phyloP scores from a whole-genome alignment of 2,329 filamentous ascomycete species.

The Celoporthe dispersa region DNA sequence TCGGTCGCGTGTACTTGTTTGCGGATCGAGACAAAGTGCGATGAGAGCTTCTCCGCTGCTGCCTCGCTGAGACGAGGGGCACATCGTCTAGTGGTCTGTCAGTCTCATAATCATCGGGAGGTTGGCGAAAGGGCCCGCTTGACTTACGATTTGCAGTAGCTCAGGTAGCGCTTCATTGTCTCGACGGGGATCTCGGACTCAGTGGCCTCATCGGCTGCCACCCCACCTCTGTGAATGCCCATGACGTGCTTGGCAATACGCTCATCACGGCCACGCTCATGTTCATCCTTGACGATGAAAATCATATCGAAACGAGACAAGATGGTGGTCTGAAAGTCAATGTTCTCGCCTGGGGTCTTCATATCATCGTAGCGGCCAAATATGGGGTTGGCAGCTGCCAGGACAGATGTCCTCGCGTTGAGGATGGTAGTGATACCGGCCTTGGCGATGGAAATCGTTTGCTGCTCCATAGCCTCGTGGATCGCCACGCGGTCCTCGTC shows the following conservation, averaged over 20 bases:
- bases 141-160: slow-evolving; percentile 92
- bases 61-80: slow-evolving; percentile 88
- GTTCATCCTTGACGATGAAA: slow-evolving; percentile 96
- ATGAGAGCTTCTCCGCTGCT: slow-evolving; percentile 93
- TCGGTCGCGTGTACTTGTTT: slow-evolving; percentile 92
- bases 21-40: slow-evolving; percentile 95
- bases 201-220: slow-evolving; percentile 77
- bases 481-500: slow-evolving; percentile 98
- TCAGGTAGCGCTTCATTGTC: slow-evolving; percentile 96
- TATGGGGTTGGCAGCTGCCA: slow-evolving; percentile 95
- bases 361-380: slow-evolving; percentile 98
- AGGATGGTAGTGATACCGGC: slow-evolving; percentile 98
- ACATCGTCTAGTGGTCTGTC: slow-evolving; percentile 67
- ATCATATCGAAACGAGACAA: slow-evolving; percentile 99
- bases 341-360: slow-evolving; percentile 97
- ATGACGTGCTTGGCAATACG: slow-evolving; percentile 96
- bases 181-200: slow-evolving; percentile 92
- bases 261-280: slow-evolving; percentile 87
- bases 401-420: slow-evolving; percentile 91
- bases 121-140: neutral
- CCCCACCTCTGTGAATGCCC: slow-evolving; percentile 92
- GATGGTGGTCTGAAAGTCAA: slow-evolving; percentile 98
- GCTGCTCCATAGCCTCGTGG: slow-evolving; percentile 99
- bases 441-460: slow-evolving; percentile 98
- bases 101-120: slow-evolving; percentile 32